Percentiles rank a stretch among this genome's conserved stretches.
Conservation (phyloP, 2,329 filamentous ascomycete genomes). For the Graphilbum sp. region DNA sequence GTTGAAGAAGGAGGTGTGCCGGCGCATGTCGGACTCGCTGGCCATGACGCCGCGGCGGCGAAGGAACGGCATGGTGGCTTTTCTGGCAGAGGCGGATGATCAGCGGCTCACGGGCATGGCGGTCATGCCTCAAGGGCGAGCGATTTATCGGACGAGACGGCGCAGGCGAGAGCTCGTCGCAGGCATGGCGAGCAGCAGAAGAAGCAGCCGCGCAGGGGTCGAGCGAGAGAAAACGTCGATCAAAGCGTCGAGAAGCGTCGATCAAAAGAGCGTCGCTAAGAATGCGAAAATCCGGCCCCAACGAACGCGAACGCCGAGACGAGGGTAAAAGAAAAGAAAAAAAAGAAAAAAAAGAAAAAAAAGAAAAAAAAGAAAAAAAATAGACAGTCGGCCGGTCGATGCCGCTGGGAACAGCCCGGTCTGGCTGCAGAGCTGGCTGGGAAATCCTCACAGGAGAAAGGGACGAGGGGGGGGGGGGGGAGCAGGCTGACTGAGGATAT, state of each 20-base stretch:
- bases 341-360: no score
- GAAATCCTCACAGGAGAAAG: no score
- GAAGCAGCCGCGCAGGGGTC: not conserved
- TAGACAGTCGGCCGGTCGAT: no score
- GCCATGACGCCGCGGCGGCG: constrained; percentile 43
- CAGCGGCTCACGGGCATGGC: not conserved
- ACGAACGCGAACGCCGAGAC: no score
- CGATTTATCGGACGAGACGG: not conserved
- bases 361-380: no score
- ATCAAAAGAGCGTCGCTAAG: no score
- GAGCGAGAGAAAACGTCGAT: not conserved
- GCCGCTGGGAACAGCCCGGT: no score
- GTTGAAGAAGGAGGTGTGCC: constrained; percentile 23
- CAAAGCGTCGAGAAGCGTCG: not conserved
- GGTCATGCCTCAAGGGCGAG: not conserved
- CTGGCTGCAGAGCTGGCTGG: no score
- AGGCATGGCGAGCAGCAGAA: not conserved
- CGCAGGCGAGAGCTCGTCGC: not conserved
- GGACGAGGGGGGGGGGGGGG: no score
- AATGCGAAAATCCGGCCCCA: no score
- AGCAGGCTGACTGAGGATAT: no score
- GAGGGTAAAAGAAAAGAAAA: no score
- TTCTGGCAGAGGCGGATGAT: constrained; percentile 3
- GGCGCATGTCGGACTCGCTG: constrained; percentile 42
- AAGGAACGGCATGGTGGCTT: constrained; percentile 43